phyloP scores from a whole-genome alignment of 225 moss, liverwort and hornwort genomes.

The Rhytidiadelphus loreus region DNA sequence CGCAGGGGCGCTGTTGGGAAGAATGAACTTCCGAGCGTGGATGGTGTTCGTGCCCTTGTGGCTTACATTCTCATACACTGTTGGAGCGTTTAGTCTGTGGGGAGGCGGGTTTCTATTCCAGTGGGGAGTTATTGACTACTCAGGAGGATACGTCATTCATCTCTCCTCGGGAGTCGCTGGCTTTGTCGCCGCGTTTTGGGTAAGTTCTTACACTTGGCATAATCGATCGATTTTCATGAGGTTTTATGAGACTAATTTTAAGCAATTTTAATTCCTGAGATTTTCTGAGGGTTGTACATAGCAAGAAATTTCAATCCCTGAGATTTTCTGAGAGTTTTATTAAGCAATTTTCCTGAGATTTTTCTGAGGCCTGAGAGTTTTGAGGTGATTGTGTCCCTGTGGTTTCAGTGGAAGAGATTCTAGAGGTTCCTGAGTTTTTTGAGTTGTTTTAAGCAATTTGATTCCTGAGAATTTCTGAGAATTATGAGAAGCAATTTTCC shows the following conservation, averaged over 20 bases:
- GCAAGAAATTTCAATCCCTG: not conserved
- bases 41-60: slow-evolving; percentile 42
- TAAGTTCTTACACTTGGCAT: not conserved
- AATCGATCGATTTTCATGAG: not conserved
- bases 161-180: slow-evolving; percentile 31
- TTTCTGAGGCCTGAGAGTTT: not conserved
- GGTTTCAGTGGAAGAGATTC: not conserved
- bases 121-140: slow-evolving; percentile 50
- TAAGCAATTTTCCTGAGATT: not conserved
- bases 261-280: not conserved
- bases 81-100: slow-evolving; percentile 37
- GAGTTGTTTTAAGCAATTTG: not conserved
- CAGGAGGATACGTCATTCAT: slow-evolving; percentile 39
- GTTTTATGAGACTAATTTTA: not conserved
- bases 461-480: not conserved
- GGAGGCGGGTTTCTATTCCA: slow-evolving; percentile 37
- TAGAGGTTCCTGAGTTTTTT: not conserved
- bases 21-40: slow-evolving; percentile 43
- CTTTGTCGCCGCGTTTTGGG: slow-evolving; percentile 36
- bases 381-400: not conserved
- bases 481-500: not conserved
- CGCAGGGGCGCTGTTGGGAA: slow-evolving; percentile 25
- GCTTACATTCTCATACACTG: slow-evolving; percentile 38
- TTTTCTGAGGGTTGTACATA: not conserved
- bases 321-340: not conserved